Evolutionary conservation across 768 basidiomycete species (phyloP).

Genomic region (Leccinum truebloodii): DNA sequence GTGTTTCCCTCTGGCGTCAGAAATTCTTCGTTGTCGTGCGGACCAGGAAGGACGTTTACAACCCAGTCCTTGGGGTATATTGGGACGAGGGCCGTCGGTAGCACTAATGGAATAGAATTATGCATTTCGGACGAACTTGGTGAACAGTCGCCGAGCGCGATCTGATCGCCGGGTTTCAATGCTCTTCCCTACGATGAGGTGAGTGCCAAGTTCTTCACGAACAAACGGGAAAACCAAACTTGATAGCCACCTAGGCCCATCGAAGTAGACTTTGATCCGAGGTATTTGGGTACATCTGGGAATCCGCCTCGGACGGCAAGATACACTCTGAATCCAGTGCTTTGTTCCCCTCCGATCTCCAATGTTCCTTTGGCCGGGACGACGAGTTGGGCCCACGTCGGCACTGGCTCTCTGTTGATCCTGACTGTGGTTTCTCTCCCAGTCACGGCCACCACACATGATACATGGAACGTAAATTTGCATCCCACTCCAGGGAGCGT

Average conservation of each 20-base stretch:
- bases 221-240: slow-evolving; percentile 4
- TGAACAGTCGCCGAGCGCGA: slow-evolving; percentile 40
- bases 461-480: slow-evolving; percentile 49
- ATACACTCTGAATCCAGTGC: slow-evolving; percentile 53
- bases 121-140: slow-evolving; percentile 21
- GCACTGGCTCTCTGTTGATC: slow-evolving; percentile 39
- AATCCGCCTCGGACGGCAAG: slow-evolving; percentile 61
- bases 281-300: slow-evolving; percentile 53
- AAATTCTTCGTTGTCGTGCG: slow-evolving; percentile 61
- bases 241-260: slow-evolving; percentile 64
- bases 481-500: slow-evolving; percentile 45
- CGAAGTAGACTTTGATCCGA: slow-evolving; percentile 67
- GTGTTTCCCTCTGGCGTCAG: slow-evolving; percentile 48
- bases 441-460: slow-evolving; percentile 54
- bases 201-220: slow-evolving; percentile 5
- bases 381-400: slow-evolving; percentile 51
- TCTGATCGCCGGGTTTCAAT: slow-evolving; percentile 50
- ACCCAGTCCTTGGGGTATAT: slow-evolving; percentile 50
- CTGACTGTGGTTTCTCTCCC: slow-evolving; percentile 48
- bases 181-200: slow-evolving; percentile 46
- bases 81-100: slow-evolving; percentile 38
- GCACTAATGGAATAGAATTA: slow-evolving; percentile 9
- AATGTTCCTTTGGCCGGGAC: slow-evolving; percentile 48
- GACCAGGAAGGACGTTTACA: slow-evolving; percentile 58
- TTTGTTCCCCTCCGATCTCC: slow-evolving; percentile 34